Evolutionary conservation across 2,329 filamentous ascomycete genomes (phyloP).

Genomic region (Domatiomyces globalis): DNA sequence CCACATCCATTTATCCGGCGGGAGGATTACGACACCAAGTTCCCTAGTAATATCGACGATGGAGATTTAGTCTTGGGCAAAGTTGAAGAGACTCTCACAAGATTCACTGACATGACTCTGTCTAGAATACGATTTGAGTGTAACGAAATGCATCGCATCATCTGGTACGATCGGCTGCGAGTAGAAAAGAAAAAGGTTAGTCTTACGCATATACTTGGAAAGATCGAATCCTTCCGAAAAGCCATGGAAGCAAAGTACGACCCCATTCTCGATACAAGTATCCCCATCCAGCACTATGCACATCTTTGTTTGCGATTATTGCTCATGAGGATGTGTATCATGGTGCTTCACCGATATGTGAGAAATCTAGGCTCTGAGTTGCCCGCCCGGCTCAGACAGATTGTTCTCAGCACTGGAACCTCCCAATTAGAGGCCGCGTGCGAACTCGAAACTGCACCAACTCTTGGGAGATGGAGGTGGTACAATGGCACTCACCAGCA

Average conservation of each 20-base stretch:
- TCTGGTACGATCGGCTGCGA: constrained; percentile 55
- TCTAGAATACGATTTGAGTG: constrained; percentile 56
- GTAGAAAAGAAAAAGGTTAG: constrained; percentile 48
- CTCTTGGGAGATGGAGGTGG: constrained; percentile 51
- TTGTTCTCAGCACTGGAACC: constrained; percentile 49
- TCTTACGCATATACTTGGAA: constrained; percentile 50
- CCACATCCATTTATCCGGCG: constrained; percentile 56
- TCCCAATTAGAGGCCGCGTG: constrained; percentile 42
- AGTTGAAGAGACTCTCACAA: constrained; percentile 31
- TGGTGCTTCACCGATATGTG: constrained; percentile 56
- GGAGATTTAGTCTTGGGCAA: constrained; percentile 38
- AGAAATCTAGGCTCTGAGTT: constrained; percentile 24
- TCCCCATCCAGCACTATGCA: constrained; percentile 50
- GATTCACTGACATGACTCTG: constrained; percentile 55
- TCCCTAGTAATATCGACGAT: constrained; percentile 59
- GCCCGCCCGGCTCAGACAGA: constrained; percentile 44
- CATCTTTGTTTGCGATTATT: constrained; percentile 52
- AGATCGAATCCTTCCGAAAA: constrained; percentile 54
- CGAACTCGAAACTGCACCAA: constrained; percentile 38
- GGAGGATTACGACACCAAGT: constrained; percentile 60
- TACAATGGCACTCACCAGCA: constrained; percentile 58
- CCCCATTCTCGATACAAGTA: constrained; percentile 43
- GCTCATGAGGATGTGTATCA: constrained; percentile 48
- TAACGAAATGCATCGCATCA: constrained; percentile 55
- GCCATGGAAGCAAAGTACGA: constrained; percentile 53